These are phyloP conservation scores for Aureobasidium sp. DNA, from an alignment of 2,329 filamentous ascomycete species.

Conservation along the genomic window DNA sequence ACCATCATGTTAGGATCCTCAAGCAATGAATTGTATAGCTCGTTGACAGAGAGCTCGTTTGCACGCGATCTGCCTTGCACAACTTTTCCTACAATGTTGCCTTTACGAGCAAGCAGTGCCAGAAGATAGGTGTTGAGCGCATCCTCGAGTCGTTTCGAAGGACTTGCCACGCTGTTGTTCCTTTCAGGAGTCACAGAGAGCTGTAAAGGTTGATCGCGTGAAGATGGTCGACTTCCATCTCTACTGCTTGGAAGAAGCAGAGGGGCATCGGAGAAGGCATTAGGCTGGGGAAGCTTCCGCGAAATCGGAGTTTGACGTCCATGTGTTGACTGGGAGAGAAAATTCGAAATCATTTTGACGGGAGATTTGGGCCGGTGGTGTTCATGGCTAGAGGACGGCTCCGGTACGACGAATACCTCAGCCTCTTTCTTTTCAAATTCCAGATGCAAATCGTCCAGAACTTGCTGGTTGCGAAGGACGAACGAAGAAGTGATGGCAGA, in stretches of 20 bases:
- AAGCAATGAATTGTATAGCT: constrained; percentile 80
- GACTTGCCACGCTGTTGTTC: constrained; percentile 38
- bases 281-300: constrained; percentile 21
- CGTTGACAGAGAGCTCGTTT: constrained; percentile 76
- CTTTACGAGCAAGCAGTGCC: constrained; percentile 75
- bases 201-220: constrained; percentile 22
- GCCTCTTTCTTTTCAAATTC: constrained; percentile 8
- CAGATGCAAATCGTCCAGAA: constrained; percentile 58
- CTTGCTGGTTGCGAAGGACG: constrained; percentile 70
- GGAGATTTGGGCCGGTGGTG: constrained; percentile 71
- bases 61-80: constrained; percentile 63
- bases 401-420: constrained; percentile 37
- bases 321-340: constrained; percentile 55
- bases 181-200: constrained; percentile 1
- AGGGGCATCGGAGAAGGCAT: constrained; percentile 26
- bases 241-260: constrained; percentile 32
- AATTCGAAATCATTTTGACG: constrained; percentile 79
- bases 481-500: constrained; percentile 58
- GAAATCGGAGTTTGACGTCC: constrained; percentile 25
- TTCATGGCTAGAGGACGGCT: constrained; percentile 20
- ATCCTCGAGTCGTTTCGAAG: constrained; percentile 69
- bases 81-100: constrained; percentile 73
- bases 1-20: constrained; percentile 77
- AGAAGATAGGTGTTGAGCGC: constrained; percentile 78
- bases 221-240: constrained; percentile 28